Conservation (phyloP, 257 asterid species). For the Lycium barbarum region DNA sequence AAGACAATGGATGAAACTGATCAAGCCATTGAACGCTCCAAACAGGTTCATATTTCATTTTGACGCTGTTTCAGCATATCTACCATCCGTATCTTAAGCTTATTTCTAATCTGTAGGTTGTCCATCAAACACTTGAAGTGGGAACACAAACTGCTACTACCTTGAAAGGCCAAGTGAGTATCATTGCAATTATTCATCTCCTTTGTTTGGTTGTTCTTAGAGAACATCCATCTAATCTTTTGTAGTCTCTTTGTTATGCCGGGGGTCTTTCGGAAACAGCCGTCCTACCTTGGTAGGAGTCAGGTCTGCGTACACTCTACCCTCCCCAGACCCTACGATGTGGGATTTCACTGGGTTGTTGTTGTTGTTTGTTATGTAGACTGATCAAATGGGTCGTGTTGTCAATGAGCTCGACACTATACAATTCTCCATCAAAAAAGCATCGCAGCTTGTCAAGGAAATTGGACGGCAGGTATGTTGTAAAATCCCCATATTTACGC, state of each 20-base stretch:
- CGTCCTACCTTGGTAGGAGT: too few relatives aligned
- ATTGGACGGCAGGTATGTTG: conserved; percentile 88
- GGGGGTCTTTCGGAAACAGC: too few relatives aligned
- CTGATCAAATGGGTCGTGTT: conserved; percentile 99
- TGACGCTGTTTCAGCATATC: conserved; percentile 31
- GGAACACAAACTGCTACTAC: conserved; percentile 94
- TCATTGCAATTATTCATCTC: background rate
- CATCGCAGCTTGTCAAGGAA: conserved; percentile 98
- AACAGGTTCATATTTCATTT: conserved; percentile 65
- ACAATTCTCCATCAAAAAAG: conserved; percentile 93
- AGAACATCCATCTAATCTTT: conserved; percentile 5
- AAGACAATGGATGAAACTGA: conserved; percentile 96
- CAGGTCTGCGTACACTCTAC: too few relatives aligned
- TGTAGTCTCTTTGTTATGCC: conserved; percentile 29
- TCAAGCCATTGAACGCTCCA: conserved; percentile 98
- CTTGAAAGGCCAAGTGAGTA: conserved; percentile 93
- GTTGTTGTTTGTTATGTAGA: conserved; percentile 58
- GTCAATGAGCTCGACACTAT: conserved; percentile 96
- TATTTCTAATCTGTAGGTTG: conserved; percentile 64
- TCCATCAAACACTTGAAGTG: conserved; percentile 95
- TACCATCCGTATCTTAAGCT: conserved; percentile 33
- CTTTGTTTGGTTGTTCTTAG: conserved; percentile 15
- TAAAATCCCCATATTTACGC: conserved; percentile 23
- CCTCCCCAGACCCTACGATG: too few relatives aligned
- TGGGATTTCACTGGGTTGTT: too few relatives aligned